Conservation (phyloP, 75 land plant species). For the Gnetum montanum region DNA sequence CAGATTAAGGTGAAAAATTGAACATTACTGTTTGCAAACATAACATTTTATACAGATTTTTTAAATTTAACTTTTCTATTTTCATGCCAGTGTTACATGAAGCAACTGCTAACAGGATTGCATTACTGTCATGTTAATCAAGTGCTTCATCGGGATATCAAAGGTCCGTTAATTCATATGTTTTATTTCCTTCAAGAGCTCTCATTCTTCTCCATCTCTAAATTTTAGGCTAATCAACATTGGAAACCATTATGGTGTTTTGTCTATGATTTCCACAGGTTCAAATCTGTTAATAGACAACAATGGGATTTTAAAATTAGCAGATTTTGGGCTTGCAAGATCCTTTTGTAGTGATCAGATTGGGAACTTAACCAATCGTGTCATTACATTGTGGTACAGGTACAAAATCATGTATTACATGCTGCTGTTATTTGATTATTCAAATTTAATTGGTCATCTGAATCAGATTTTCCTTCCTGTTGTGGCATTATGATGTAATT, state of each 20-base stretch:
- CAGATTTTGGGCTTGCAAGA: constrained; percentile 96
- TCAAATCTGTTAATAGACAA: constrained; percentile 93
- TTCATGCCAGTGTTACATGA: constrained; percentile 98
- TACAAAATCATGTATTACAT: constrained; percentile 13
- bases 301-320: constrained; percentile 90
- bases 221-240: neutral
- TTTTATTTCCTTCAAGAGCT: neutral
- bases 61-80: too few relatives aligned
- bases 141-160: constrained; percentile 96
- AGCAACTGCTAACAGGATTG: constrained; percentile 82
- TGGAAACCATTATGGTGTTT: neutral
- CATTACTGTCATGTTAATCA: constrained; percentile 97
- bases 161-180: too few relatives aligned
- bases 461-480: neutral
- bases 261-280: constrained; percentile 10
- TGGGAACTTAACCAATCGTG: constrained; percentile 79
- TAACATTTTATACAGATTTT: neutral
- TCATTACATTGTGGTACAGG: constrained; percentile 97
- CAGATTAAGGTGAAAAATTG: constrained; percentile 71
- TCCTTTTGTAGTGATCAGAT: constrained; percentile 77
- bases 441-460: neutral
- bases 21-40: too few relatives aligned
- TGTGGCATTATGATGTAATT: constrained; percentile 6
- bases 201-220: neutral
- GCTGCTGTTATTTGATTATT: neutral